Base-by-base conservation (phyloP, 768 basidiomycete genomes). In the Suillus variegatus region DNA sequence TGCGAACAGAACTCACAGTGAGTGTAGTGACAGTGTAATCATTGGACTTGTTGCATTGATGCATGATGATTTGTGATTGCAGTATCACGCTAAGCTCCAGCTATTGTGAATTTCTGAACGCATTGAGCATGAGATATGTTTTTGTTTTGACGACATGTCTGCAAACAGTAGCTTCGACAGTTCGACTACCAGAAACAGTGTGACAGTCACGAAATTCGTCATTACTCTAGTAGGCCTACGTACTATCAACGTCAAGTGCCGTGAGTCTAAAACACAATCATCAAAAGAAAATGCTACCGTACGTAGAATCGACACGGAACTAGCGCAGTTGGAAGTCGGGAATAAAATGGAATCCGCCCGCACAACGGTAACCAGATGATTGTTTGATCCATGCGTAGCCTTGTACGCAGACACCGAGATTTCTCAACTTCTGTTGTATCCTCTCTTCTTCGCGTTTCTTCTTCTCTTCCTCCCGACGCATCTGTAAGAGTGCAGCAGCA, bases 381-480 rank as follows among this genome's bases (percentile, higher is more conserved):
- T 79, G 76, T 56, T 72, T 76, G 58, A 82, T 78, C 86, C 85
- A 87, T 10, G 22, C 69, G 64, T 68, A 87, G 1, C 85, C 85
- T 25, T 67, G 74, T 4, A 72, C 70, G 67, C 88, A 89, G 2
- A 82, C 72, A 0, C 88, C 88, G 77, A 88, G 82, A 1, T 62
- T 32, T 1, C 79, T 74, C 18, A 87, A 67, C 61, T 76, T 82
- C 40, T 62, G 65, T 73, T 84, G 88, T 5, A 75, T 78, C 20
- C 70, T 66, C 2, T 68, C 63, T 58, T 79, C 72, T 49, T 70
- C 68, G 0, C 77, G 76, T 51, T 67, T 70, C 38, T 68, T 52
- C 65, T 64, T 73, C 51, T 71, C 70, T 22, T 70, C 63, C 65
- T 72, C 64, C 14, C 75, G 63, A 66, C 72, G 73, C 64, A 77